A percentile compares a stretch with the other conserved stretches of the same genome.
phyloP scores from a whole-genome alignment of 495 filamentous ascomycete genomes.

The Aspergillus leporis region DNA sequence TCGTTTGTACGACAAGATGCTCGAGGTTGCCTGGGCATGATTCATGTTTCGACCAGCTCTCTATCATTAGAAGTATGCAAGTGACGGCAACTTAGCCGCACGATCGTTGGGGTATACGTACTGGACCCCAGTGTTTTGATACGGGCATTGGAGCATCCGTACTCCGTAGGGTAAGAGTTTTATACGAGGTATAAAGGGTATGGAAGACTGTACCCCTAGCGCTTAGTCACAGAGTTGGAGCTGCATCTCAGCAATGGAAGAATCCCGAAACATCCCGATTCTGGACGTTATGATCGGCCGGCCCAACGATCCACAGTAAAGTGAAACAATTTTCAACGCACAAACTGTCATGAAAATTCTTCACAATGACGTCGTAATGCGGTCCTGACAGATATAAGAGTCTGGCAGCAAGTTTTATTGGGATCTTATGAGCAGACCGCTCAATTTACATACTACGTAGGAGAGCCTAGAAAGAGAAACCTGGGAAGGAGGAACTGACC shows the following conservation, averaged over 20 bases:
- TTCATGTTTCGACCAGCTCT: too few species aligned
- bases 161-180: neutral
- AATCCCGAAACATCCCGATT: neutral
- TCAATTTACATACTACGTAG: neutral
- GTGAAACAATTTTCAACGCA: neutral
- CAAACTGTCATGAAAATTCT: neutral
- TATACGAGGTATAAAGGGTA: neutral
- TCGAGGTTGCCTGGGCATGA: neutral
- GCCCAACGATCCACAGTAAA: neutral
- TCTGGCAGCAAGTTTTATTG: neutral
- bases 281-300: neutral
- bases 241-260: neutral
- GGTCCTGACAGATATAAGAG: neutral
- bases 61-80: too few species aligned
- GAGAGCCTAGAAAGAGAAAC: neutral
- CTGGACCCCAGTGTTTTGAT: too few species aligned
- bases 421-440: neutral
- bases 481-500: neutral
- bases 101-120: too few species aligned
- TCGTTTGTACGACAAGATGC: neutral
- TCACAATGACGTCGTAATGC: neutral
- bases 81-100: too few species aligned
- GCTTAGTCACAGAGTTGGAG: constrained; percentile 1
- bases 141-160: neutral
- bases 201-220: neutral